These are phyloP conservation scores for Penicillium cosmopolitanum DNA, from an alignment of 495 filamentous ascomycete species.

Conservation along the genomic window DNA sequence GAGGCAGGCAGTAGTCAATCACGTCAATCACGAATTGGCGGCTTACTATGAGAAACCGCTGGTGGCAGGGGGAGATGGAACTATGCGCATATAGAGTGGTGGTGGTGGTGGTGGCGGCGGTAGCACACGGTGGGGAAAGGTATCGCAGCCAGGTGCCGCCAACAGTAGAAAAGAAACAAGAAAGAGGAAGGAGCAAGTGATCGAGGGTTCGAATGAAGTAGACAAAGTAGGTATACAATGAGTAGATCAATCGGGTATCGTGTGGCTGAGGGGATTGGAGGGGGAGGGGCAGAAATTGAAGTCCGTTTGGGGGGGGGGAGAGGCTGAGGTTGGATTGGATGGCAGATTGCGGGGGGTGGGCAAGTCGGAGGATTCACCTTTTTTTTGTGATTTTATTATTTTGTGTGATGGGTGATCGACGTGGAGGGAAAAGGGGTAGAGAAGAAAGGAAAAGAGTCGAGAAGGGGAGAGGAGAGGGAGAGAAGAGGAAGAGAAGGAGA, in stretches of 20 bases:
- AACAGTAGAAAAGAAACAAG: neutral
- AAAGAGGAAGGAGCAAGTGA: neutral
- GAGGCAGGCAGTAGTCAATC: too few relatives aligned
- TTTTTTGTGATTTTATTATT: neutral
- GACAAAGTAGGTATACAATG: slow-evolving; percentile 5
- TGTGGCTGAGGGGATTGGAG: slow-evolving; percentile 3
- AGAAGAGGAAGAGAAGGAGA: slow-evolving; percentile 24
- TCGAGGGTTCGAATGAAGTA: neutral
- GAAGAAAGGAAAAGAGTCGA: slow-evolving; percentile 1
- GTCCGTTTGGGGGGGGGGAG: neutral
- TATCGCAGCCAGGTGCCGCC: neutral
- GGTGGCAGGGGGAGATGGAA: too few relatives aligned
- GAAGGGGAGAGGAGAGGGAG: slow-evolving; percentile 17
- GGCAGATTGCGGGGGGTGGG: neutral
- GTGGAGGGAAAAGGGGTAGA: neutral
- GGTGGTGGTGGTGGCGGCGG: neutral
- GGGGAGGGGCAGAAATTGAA: slow-evolving; percentile 5
- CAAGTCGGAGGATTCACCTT: neutral
- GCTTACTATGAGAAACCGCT: too few relatives aligned
- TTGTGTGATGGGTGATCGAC: neutral
- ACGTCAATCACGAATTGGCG: too few relatives aligned
- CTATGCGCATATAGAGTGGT: neutral
- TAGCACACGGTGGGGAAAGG: neutral
- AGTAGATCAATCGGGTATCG: slow-evolving; percentile 4
- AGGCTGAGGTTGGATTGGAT: neutral